These are phyloP conservation scores for Aspergillus unguis DNA, from an alignment of 2,329 filamentous ascomycete species.

Conservation along the genomic window DNA sequence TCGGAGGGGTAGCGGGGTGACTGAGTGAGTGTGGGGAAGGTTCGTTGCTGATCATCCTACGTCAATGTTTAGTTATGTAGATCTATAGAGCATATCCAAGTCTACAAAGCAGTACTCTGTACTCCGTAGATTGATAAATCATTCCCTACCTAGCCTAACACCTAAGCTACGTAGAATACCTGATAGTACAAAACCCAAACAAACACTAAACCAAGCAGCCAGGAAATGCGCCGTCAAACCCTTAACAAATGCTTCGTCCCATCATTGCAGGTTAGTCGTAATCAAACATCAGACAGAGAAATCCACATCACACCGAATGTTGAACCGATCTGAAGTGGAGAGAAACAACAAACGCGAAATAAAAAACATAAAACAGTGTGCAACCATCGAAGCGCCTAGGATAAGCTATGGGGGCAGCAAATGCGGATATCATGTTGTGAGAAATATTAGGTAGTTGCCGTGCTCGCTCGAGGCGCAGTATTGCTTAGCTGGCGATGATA, in stretches of 20 bases:
- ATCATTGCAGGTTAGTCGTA: slow-evolving; percentile 12
- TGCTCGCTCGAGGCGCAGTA: slow-evolving; percentile 36
- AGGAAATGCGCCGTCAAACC: background rate
- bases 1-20: background rate
- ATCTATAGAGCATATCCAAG: too few species aligned
- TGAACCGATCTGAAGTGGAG: background rate
- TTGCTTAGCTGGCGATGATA: slow-evolving; percentile 45
- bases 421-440: too few species aligned
- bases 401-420: background rate
- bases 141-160: background rate
- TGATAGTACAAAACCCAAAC: background rate
- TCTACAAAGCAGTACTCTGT: too few species aligned
- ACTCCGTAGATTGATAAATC: too few species aligned
- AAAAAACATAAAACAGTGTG: background rate
- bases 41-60: background rate
- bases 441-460: slow-evolving; percentile 21
- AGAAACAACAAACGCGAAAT: background rate
- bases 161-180: background rate
- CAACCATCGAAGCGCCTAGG: too few species aligned
- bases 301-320: background rate
- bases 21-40: slow-evolving; percentile 2
- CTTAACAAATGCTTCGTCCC: slow-evolving; percentile 10
- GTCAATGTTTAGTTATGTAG: too few species aligned
- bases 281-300: background rate
- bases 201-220: background rate